These are phyloP conservation scores for Fusarium graminum DNA, from an alignment of 2,329 filamentous ascomycete species.

Conservation along the genomic window DNA sequence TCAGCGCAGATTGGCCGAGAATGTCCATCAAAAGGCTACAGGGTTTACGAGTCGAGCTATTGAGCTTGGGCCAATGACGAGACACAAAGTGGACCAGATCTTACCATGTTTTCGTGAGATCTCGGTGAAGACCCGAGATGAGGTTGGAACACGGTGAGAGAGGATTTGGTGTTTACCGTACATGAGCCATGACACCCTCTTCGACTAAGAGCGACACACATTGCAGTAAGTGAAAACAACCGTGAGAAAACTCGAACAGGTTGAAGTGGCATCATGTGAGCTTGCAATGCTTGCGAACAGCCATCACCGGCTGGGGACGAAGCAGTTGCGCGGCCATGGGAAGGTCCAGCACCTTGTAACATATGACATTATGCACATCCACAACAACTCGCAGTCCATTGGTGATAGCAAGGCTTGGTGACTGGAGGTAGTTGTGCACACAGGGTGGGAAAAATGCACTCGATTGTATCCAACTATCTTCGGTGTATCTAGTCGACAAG, in stretches of 20 bases:
- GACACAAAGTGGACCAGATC: conserved; percentile 32
- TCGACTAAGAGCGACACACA: conserved; percentile 3
- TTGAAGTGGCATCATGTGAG: conserved; percentile 40
- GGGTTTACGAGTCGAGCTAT: conserved; percentile 20
- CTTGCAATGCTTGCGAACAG: conserved; percentile 20
- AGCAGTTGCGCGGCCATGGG: conserved; percentile 12
- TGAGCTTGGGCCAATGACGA: conserved; percentile 28
- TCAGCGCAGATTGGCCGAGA: conserved; percentile 18
- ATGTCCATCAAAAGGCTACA: conserved; percentile 7
- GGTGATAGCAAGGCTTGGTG: background rate
- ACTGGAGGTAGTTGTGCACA: background rate
- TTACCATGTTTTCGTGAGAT: conserved; percentile 44
- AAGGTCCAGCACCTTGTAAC: conserved; percentile 16
- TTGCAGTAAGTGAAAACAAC: conserved; percentile 5
- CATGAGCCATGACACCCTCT: conserved; percentile 23
- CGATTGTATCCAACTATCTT: conserved; percentile 38
- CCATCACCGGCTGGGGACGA: conserved; percentile 19
- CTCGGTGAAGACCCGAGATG: conserved; percentile 43
- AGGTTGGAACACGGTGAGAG: conserved; percentile 15
- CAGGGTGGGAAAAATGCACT: conserved; percentile 2
- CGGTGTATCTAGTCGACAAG: conserved; percentile 40
- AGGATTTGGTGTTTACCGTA: conserved; percentile 17
- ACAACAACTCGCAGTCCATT: background rate
- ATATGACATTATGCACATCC: conserved; percentile 3
- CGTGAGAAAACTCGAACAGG: conserved; percentile 11